Evolutionary conservation across 805 yeast species (phyloP).

Genomic region (Yamadazyma sp.): DNA sequence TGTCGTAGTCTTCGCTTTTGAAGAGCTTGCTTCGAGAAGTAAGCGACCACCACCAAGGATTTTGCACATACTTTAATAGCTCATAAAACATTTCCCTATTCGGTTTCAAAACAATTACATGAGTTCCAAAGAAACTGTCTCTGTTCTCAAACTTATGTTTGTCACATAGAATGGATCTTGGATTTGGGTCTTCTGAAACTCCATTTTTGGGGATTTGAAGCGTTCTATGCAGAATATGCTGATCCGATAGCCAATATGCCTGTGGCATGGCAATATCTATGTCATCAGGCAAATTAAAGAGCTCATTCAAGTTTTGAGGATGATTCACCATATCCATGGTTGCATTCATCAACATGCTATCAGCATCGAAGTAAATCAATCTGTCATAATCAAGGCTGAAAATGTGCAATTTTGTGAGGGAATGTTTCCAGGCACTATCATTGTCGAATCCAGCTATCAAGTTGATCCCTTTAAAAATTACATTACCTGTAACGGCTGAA

Average conservation of each 20-base stretch:
- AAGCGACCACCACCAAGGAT: constrained; percentile 32
- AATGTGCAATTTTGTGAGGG: constrained; percentile 56
- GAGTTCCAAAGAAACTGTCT: constrained; percentile 39
- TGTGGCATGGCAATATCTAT: constrained; percentile 32
- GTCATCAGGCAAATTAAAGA: constrained; percentile 27
- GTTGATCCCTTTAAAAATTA: constrained; percentile 29
- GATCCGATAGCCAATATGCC: constrained; percentile 34
- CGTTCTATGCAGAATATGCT: constrained; percentile 13
- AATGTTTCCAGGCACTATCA: constrained; percentile 43
- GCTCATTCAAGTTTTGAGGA: constrained; percentile 28
- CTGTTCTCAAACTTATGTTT: constrained; percentile 29
- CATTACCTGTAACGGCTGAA: constrained; percentile 15
- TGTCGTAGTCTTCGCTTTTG: constrained; percentile 45
- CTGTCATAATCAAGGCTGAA: constrained; percentile 54
- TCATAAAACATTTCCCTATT: constrained; percentile 24
- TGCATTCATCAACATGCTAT: constrained; percentile 39
- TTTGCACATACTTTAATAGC: constrained; percentile 22
- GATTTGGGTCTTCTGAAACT: not conserved
- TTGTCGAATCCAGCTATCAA: constrained; percentile 12
- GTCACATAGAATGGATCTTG: constrained; percentile 19
- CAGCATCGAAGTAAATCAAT: constrained; percentile 59
- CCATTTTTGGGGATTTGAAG: constrained; percentile 11
- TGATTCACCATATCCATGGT: constrained; percentile 2
- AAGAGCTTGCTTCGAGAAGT: constrained; percentile 22
- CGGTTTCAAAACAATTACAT: constrained; percentile 64